Evolutionary conservation across 805 yeast species (phyloP), one percentile per base, ranked within the genome.

Genomic region (Lipomyces starkeyi): DNA sequence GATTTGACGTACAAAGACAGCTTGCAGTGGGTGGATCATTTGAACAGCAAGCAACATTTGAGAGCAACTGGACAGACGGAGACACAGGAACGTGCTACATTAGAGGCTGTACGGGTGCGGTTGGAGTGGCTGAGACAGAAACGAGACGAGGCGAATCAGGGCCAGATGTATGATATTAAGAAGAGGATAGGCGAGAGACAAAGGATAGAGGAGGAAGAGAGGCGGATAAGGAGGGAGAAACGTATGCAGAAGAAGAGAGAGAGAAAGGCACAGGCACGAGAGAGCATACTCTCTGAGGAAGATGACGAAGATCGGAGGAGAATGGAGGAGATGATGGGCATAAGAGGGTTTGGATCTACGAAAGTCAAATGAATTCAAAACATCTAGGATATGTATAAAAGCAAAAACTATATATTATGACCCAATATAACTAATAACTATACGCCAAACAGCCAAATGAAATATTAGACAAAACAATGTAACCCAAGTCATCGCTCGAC

Each of bases 1-100:
- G 86, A 89, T 70, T 77, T 91, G 66, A 88, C 94, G 1, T 94
- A 86, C 79, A 88, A 92, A 75, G 98, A 95, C 76, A 89, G 90
- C 65, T 79, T 92, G 72, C 90, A 92, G 69, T 87, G 88, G 76
- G 83, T 91, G 2, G 96, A 93, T 75, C 98, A 95, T 79, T 80
- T 91, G 75, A 92, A 91, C 75, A 87, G 92, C 49, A 87, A 87
- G 47, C 88, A 84, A 68, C 98, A 81, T 69, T 64, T 78, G 56
- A 71, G 75, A 29, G 72, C 75, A 2, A 73, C 79, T 0, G 82
- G 82, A 7, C 76, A 75, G 62, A 73, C 80, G 29, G 82, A 80
- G 55, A 77, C 78, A 37, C 82, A 80, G 54, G 78, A 78, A 2
- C 73, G 77, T 14, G 83, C 88, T 0, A 81, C 86, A 0, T 70